These are phyloP conservation scores for Yamagishiella unicocca DNA, from an alignment of 139 green algal genomes.

Conservation along the genomic window DNA sequence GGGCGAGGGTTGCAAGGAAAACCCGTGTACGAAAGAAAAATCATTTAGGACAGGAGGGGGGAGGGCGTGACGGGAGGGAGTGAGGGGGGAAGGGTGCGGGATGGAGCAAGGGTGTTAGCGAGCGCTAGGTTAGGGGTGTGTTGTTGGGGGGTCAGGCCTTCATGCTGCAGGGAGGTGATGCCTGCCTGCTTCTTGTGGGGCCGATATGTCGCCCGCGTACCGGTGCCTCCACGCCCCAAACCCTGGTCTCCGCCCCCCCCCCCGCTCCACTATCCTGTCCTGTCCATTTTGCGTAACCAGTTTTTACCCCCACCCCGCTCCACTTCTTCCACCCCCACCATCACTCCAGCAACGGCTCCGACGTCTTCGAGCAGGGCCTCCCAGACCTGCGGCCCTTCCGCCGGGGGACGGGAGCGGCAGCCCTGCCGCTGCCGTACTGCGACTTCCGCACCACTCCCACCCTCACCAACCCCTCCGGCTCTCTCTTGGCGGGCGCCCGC, in stretches of 20 bases:
- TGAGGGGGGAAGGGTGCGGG: not conserved
- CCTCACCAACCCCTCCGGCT: not conserved
- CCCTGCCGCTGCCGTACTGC: not conserved
- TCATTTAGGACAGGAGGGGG: too few species aligned
- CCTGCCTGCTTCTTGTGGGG: not conserved
- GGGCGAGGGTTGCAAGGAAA: not conserved
- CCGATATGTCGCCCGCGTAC: too few species aligned
- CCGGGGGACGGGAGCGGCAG: not conserved
- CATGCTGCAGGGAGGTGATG: not conserved
- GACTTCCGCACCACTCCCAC: constrained; percentile 30
- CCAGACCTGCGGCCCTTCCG: constrained; percentile 42
- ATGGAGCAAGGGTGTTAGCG: not conserved
- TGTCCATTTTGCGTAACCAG: not conserved
- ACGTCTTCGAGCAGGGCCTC: constrained; percentile 15
- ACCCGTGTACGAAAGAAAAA: too few species aligned
- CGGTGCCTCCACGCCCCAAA: too few species aligned
- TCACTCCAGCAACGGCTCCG: not conserved
- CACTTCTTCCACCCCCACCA: not conserved
- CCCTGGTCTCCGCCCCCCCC: too few species aligned
- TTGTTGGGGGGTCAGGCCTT: not conserved
- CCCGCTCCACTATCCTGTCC: too few species aligned
- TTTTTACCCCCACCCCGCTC: not conserved
- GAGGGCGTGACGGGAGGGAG: not conserved
- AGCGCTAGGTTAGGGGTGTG: too few species aligned
- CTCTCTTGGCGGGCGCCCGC: not conserved